Evolutionary conservation across 2,329 filamentous ascomycete genomes (phyloP), one percentile per base, ranked within the genome.

Genomic region (Phaeosphaeriaceae sp.): DNA sequence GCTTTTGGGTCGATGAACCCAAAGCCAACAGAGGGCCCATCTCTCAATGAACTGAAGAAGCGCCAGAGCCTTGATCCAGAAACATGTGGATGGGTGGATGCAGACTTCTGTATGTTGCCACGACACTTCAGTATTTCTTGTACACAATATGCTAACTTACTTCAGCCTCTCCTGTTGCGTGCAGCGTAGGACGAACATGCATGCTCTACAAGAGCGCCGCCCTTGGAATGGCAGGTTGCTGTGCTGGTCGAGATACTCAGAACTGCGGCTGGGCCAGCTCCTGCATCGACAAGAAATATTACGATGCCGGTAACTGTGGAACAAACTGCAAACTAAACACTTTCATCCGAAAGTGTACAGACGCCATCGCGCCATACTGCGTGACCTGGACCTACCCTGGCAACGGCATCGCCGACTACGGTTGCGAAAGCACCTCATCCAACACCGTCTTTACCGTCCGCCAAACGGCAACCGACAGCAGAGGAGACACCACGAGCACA

Each of bases 191-290:
- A 25, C 53, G 56, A 50, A 70, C 69, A 57, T 74, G 71, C 56
- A 67, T 69, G 60, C 56, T 72, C 2, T 71, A 70, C 51, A 72
- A 64, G 1, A 54, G 62, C 22, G 57, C 54, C n/a, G 40, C 44
- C 19, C 31, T 62, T 19, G 67, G 64, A 25, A 73, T 73, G 69
- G 67, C 63, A 2, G 71, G 71, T 11, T 74, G 71, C 54, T 73
- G 70, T 46, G 46, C 56, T 11, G 66, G 62, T 15, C 42, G 31
- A 7, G 65, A 74, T 40, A 65, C 59, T 1, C 57, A 68, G 50
- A 50, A 63, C 20, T 73, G 70, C 45, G 65, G 60, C 15, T 74
- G 66, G 69, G 61, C 58, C n/a, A 63, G 61, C 22, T 63, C 56
- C n/a, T 74, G 69, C 45, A 52, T 74, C n/a, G 68, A 71, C 53